These are phyloP conservation scores for Geotrichum fermentans DNA, from an alignment of 1,139 yeast genomes.

Conservation along the genomic window DNA sequence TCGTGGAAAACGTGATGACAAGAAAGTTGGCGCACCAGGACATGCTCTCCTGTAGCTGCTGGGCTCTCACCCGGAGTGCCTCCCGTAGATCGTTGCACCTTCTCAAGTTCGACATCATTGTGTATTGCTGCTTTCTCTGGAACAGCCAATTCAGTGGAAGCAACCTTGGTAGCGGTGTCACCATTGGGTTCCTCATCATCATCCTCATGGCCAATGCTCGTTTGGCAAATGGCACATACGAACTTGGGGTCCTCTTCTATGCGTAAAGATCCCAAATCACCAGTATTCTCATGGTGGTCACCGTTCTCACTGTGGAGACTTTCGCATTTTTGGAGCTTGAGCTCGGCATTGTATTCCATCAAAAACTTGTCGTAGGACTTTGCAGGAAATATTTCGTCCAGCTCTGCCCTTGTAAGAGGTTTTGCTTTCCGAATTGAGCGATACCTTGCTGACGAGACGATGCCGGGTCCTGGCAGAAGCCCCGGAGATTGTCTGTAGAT, in stretches of 20 bases:
- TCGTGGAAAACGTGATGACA: slow-evolving; percentile 86
- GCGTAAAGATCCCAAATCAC: background rate
- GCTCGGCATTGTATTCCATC: background rate
- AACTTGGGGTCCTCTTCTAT: background rate
- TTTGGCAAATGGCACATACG: slow-evolving; percentile 9
- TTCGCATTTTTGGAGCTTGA: background rate
- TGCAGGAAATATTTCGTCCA: slow-evolving; percentile 18
- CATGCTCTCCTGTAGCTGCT: slow-evolving; percentile 32
- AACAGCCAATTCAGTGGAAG: background rate
- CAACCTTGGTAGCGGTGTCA: background rate
- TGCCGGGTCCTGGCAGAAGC: background rate
- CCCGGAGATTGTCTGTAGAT: too few relatives aligned
- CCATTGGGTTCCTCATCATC: background rate
- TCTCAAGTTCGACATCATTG: background rate
- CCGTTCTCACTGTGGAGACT: background rate
- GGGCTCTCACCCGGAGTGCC: background rate
- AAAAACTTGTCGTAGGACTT: slow-evolving; percentile 1
- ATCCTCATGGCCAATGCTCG: slow-evolving; percentile 4
- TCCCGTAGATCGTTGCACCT: background rate
- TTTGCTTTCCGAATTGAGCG: background rate
- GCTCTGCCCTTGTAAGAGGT: slow-evolving; percentile 1
- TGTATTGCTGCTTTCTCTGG: background rate
- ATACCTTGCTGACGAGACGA: background rate
- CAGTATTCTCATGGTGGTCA: background rate
- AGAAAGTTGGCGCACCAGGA: slow-evolving; percentile 61